These are phyloP conservation scores for Salix caprea DNA, from an alignment of 345 rosid species.

Conservation along the genomic window DNA sequence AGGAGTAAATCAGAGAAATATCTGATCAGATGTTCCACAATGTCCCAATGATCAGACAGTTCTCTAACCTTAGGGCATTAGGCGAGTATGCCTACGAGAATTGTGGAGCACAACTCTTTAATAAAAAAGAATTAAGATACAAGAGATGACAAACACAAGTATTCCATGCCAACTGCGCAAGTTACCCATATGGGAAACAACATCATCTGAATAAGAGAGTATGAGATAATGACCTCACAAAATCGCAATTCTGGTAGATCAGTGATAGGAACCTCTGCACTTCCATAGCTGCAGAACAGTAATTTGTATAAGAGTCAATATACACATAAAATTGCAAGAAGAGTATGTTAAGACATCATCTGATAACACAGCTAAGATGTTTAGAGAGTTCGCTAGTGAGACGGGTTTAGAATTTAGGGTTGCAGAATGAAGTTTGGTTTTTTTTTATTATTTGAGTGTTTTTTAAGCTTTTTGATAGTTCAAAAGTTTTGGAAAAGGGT, in stretches of 20 bases:
- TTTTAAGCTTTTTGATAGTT: neutral
- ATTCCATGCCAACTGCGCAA: neutral
- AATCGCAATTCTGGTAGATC: conserved; percentile 53
- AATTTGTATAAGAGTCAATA: conserved; percentile 9
- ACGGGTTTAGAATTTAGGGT: neutral
- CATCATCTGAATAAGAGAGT: neutral
- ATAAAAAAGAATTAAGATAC: neutral
- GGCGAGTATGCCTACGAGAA: no score
- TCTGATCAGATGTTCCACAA: neutral
- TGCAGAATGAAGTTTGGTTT: neutral
- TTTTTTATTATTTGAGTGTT: neutral
- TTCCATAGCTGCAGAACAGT: conserved; percentile 74
- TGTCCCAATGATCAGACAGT: neutral
- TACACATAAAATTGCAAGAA: neutral
- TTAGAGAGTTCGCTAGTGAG: neutral
- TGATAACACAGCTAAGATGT: neutral
- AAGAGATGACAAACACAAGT: neutral
- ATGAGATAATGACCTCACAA: conserved; percentile 48
- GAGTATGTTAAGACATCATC: neutral
- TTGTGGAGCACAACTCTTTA: neutral
- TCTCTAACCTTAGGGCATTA: neutral
- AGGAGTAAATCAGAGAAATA: neutral
- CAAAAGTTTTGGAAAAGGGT: neutral
- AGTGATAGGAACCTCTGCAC: conserved; percentile 59
- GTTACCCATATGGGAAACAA: neutral